Evolutionary conservation across 192 early-diverging fungal genomes (phyloP).

Genomic region (Gigaspora rosea): DNA sequence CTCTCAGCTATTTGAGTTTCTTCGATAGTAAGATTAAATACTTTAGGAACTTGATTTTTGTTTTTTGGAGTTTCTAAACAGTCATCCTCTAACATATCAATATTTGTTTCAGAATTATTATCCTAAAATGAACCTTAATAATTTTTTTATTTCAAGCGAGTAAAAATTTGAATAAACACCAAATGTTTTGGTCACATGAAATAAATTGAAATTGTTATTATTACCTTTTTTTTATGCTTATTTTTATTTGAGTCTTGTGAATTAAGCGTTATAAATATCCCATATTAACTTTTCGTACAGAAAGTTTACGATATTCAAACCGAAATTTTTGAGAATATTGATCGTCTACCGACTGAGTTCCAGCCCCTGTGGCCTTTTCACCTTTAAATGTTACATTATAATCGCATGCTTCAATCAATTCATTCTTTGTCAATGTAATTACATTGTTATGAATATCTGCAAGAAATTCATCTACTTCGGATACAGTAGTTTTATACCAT

Average conservation of each 20-base stretch:
- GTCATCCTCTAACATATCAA: background rate
- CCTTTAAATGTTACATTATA: background rate
- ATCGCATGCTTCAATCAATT: background rate
- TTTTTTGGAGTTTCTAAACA: background rate
- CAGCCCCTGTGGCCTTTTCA: background rate
- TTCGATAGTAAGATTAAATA: background rate
- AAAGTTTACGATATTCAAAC: too few relatives aligned
- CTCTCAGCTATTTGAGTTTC: background rate
- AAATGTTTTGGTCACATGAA: too few relatives aligned
- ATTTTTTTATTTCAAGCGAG: background rate
- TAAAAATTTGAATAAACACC: too few relatives aligned
- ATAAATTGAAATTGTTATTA: too few relatives aligned
- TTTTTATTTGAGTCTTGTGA: too few relatives aligned
- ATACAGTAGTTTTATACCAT: background rate
- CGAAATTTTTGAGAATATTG: too few relatives aligned
- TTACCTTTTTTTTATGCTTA: too few relatives aligned
- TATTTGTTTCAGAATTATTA: background rate
- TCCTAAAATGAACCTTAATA: background rate
- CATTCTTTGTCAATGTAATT: background rate
- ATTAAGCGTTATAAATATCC: too few relatives aligned
- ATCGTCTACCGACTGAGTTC: too few relatives aligned
- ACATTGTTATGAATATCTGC: background rate
- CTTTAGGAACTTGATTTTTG: background rate
- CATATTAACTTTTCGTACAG: too few relatives aligned
- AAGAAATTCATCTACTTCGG: background rate